Evolutionary conservation across 2,329 filamentous ascomycete species (phyloP), one percentile per base, ranked within the genome.

Genomic region (Alternaria novae-zelandiae): DNA sequence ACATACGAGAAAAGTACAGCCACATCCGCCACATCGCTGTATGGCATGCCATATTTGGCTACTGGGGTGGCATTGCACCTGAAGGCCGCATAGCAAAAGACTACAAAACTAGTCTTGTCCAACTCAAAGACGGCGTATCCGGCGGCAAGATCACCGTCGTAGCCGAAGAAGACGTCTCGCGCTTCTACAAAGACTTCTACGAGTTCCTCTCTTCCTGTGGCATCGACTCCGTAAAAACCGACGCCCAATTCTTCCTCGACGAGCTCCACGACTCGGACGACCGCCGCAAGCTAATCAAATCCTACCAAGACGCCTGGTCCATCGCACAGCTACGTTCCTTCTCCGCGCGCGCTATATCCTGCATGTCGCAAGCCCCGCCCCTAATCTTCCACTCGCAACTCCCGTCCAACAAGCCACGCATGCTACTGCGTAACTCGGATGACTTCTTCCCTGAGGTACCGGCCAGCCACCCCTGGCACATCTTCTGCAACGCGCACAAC

Each of bases 401-500:
- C 23, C 91, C 91, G 1, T 87, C 85, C n/a, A 92, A 91, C 75
- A 89, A 89, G 54, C 92, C 92, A 0, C 84, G 88, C 0, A 85
- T 96, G 23, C 83, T 94, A 0, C 87, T 94, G 17, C 91, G 96
- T 50, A 98, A 96, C 80, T 96, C 92, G 1, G 94, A 90, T 65
- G 92, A 98, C 80, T 99, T 94, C 84, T 97, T 96, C 79, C 96
- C 96, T 0, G 88, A 94, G 47, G 87, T 94, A 5, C 87, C 90
- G 0, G 86, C 88, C 0, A 93, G 91, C 7, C 96, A 99, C 66
- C 88, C 94, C 0, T 99, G 96, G 95, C 96, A 99, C 78, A 87
- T 98, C 36, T 99, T 96, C 84, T 89, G 91, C 67, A 99, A 98
- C 75, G 95, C 95, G 0, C 92, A 97, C 80, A 97, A 97, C 77